Percentiles rank a stretch among this genome's conserved stretches.
Evolutionary conservation across 2,329 filamentous ascomycete genomes (phyloP).

Genomic region (Dactylellina cionopaga): DNA sequence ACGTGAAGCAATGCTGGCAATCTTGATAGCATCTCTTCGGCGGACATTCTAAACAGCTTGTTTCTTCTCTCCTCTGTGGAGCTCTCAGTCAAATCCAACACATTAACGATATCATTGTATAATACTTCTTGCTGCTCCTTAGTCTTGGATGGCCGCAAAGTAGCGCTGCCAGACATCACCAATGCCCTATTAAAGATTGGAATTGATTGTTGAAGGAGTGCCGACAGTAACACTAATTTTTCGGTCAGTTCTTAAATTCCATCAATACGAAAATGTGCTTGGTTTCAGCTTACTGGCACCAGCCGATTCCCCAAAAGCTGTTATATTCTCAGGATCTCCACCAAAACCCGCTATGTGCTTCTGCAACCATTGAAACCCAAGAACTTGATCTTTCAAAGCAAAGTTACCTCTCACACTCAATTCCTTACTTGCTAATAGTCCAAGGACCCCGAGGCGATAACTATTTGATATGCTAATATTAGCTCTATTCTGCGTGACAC

Average conservation of each 20-base stretch:
- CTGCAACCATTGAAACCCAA: constrained; percentile 65
- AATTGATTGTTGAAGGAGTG: constrained; percentile 26
- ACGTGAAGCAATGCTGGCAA: constrained; percentile 37
- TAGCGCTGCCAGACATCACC: constrained; percentile 44
- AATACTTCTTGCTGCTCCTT: constrained; percentile 28
- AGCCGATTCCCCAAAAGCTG: constrained; percentile 37
- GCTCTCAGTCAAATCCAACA: neutral
- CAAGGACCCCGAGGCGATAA: constrained; percentile 36
- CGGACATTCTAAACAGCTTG: neutral
- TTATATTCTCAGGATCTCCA: constrained; percentile 23
- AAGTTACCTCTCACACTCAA: constrained; percentile 65
- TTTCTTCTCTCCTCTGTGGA: neutral
- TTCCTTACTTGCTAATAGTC: constrained; percentile 55
- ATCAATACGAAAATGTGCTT: neutral
- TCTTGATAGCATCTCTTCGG: constrained; percentile 17
- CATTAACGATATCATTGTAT: constrained; percentile 22
- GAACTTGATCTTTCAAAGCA: constrained; percentile 65
- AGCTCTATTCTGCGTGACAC: no score
- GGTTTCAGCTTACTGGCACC: constrained; percentile 32
- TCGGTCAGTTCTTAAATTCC: neutral
- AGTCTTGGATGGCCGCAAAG: constrained; percentile 30
- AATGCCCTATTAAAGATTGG: constrained; percentile 31
- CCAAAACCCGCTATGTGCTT: constrained; percentile 33
- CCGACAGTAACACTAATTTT: constrained; percentile 33
- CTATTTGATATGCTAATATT: constrained; percentile 53